Base-by-base conservation (phyloP, 805 yeast species). In the Candida ortonii region DNA sequence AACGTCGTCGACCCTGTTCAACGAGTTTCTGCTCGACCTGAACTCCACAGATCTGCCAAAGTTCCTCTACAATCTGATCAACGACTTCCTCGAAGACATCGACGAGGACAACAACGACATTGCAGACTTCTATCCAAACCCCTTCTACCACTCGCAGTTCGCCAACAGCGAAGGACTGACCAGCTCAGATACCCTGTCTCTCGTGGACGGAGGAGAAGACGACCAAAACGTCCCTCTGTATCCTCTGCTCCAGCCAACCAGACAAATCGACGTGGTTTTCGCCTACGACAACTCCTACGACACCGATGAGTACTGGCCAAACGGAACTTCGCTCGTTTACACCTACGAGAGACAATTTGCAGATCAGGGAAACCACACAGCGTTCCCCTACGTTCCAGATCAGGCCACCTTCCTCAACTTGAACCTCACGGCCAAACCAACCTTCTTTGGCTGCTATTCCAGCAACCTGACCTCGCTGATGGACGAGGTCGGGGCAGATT, bases 161-260 rank as follows among this genome's bases (percentile, higher is more conserved):
- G 67, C 68, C 29, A 58, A 51, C 7, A 52, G 62, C 10, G 52
- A 58, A 1, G 38, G 66, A 13, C 65, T 79, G 34, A 57, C 60
- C 15, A 39, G 59, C 3, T 55, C 69, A 29, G 65, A 65, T 4
- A 56, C 67, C 16, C 62, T 83, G 26, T 71, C 64, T 49, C 64
- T 84, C 39, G 86, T 76, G 19, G 94, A 84, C 53, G 94, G 94
- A 26, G 94, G 93, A 20, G 86, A 80, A 55, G 90, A 84, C 54
- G 36, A 68, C 7, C 87, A 82, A 56, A 82, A 82, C 49, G 66
- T 84, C 12, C 93, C 94, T 0, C 56, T 80, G 23, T 62, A 70
- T 19, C 85, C 90, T 3, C 65, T 84, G 32, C 49, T 82, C 17
- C 82, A 80, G 45, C 73, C 76, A 5, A 71, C 73, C 28, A 66